phyloP scores from a whole-genome alignment of 352 stramenopile genomes.

The Phytophthora cactorum region DNA sequence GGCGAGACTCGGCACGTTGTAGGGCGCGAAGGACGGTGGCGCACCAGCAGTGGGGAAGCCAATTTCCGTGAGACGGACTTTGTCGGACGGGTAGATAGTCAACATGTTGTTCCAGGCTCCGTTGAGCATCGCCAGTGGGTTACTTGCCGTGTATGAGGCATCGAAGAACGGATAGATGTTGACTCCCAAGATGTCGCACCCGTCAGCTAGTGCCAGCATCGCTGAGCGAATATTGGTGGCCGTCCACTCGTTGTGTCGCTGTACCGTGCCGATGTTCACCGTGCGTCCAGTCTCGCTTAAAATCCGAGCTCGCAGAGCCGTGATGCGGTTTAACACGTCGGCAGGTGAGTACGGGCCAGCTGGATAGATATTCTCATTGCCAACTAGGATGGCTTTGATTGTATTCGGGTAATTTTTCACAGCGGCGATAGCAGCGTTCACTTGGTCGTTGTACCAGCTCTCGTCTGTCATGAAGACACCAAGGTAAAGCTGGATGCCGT shows the following conservation, averaged over 20 bases:
- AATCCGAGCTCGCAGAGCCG: conserved; percentile 37
- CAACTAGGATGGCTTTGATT: conserved; percentile 65
- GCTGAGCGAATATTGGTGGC: conserved; percentile 23
- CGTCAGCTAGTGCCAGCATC: conserved; percentile 56
- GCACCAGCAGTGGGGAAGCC: conserved; percentile 60
- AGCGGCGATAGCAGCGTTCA: conserved; percentile 49
- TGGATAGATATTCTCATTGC: conserved; percentile 77
- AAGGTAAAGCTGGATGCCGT: conserved; percentile 68
- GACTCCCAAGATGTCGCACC: conserved; percentile 78
- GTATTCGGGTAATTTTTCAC: conserved; percentile 61
- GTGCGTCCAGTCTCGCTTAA: conserved; percentile 35
- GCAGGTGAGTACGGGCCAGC: conserved; percentile 47
- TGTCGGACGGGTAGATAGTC: conserved; percentile 46
- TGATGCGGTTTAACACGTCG: conserved; percentile 48
- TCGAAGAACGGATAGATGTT: conserved; percentile 88
- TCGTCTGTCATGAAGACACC: conserved; percentile 82
- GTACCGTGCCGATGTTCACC: conserved; percentile 73
- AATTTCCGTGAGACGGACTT: conserved; percentile 74
- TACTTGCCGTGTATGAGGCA: conserved; percentile 48
- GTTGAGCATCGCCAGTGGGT: conserved; percentile 60
- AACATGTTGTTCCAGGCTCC: conserved; percentile 65
- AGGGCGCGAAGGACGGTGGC: conserved; percentile 35
- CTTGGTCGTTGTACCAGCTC: conserved; percentile 61
- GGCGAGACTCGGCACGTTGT: conserved; percentile 57
- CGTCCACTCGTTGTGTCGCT: conserved; percentile 73